Base-by-base conservation (phyloP, 208 protist species). In the Polymyxa betae region DNA sequence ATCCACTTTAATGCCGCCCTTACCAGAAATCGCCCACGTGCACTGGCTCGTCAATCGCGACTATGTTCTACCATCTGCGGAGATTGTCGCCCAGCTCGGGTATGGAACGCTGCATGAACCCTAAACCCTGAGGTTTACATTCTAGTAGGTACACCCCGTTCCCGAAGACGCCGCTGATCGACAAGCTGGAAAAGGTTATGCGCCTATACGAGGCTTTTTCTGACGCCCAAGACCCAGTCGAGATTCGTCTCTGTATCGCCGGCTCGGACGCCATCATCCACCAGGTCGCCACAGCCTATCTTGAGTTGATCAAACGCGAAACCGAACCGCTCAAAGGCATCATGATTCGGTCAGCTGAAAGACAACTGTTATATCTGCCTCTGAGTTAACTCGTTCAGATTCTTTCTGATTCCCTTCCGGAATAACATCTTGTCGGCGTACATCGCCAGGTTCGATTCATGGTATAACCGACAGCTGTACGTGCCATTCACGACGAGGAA, bases 391-490 rank as follows among this genome's bases (percentile, higher is more conserved):
- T 35, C 72, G 72, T 82, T 43, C 72, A 82, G 72, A n/a, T 82
- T 82, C 72, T 82, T 82, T n/a, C 72, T 82, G 72, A 43, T 82
- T n/a, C 72, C 72, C 16, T 82, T 82, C n/a, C 72, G 72, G 16
- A 82, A 82, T n/a, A 82, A n/a, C n/a, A 82, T 82, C n/a, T n/a
- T 82, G 72, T 5, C 72, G 72, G 5, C 72, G 72, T 82, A 82
- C n/a, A 82, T 82, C 40, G 72, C 72, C 72, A 5, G 72, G n/a
- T 82, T 38, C 72, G 72, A 82, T 43, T 38, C 16, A 5, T 82
- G 72, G 72, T 82, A 82, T n/a, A 82, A 82, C n/a, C n/a, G 72
- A n/a, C 72, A 82, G n/a, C 72, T 82, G n/a, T 82, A 82, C 72
- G 72, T 82, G 16, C 72, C 72, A 12, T 45, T 82, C 16, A 43